Percentiles rank a stretch among this genome's conserved stretches.
Conservation (phyloP, 1,284 basidiomycete genomes). For the Tilletia horrida region DNA sequence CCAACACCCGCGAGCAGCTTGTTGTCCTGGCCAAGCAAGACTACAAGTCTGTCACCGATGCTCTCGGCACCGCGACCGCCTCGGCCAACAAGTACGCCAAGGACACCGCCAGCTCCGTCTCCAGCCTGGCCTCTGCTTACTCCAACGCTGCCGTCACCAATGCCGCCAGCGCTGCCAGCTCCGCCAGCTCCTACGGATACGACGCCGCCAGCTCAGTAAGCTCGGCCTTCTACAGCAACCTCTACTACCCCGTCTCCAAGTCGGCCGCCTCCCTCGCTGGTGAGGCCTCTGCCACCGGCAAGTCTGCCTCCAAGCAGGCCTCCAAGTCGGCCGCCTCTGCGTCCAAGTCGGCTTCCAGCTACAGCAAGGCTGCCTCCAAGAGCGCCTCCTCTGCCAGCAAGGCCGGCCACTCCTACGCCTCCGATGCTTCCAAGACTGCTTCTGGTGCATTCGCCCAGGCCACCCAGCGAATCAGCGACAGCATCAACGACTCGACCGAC, state of each 20-base stretch:
- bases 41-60: constrained; percentile 35
- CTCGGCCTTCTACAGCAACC: constrained; percentile 35
- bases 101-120: constrained; percentile 17
- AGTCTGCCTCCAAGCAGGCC: constrained; percentile 16
- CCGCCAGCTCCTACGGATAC: constrained; percentile 9
- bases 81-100: constrained; percentile 3
- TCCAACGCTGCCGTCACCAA: constrained; percentile 26
- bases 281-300: constrained; percentile 6
- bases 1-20: constrained; percentile 46
- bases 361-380: constrained; percentile 19
- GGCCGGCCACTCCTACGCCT: constrained; percentile 19
- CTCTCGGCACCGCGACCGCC: not conserved
- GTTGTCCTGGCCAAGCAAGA: constrained; percentile 47
- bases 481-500: constrained; percentile 46
- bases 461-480: constrained; percentile 26
- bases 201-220: constrained; percentile 27
- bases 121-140: constrained; percentile 26
- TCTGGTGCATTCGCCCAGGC: constrained; percentile 37
- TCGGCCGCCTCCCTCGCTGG: constrained; percentile 23
- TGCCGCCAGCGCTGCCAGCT: constrained; percentile 20
- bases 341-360: constrained; percentile 17
- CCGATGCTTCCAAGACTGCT: constrained; percentile 15
- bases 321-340: constrained; percentile 16
- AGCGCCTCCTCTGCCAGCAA: constrained; percentile 8
- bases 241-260: constrained; percentile 39